Evolutionary conservation across 805 yeast species (phyloP).

Genomic region (Kregervanrija fluxuum): DNA sequence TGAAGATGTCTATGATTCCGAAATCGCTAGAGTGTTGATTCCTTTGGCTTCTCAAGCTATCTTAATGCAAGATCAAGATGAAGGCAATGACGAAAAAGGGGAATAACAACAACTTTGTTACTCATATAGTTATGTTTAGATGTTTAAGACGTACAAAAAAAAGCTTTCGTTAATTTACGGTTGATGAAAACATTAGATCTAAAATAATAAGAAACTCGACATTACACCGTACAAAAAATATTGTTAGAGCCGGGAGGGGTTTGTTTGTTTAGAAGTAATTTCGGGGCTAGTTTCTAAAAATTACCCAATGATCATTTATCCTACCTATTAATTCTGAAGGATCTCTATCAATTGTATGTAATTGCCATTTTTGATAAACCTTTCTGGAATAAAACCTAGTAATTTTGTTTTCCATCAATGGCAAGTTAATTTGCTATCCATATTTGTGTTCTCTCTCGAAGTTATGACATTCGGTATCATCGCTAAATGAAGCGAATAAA

Average conservation of each 20-base stretch:
- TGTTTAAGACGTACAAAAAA: no score
- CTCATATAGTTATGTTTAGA: no score
- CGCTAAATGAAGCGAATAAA: no score
- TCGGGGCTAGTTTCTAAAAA: no score
- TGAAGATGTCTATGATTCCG: constrained; percentile 17
- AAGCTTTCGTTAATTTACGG: no score
- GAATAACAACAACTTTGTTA: not conserved
- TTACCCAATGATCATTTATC: no score
- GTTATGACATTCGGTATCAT: not conserved
- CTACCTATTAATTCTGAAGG: no score
- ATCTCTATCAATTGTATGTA: no score
- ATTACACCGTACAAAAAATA: not conserved
- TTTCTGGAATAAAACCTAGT: no score
- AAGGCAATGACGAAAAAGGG: constrained; percentile 4
- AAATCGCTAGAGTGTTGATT: constrained; percentile 24
- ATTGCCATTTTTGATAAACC: not conserved
- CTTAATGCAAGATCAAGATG: constrained; percentile 14
- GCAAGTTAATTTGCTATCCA: not conserved
- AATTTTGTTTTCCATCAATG: not conserved
- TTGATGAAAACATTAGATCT: not conserved
- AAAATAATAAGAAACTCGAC: not conserved
- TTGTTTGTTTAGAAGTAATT: no score
- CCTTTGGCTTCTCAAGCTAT: constrained; percentile 31
- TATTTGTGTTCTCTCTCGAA: not conserved
- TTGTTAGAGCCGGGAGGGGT: no score